Conservation (phyloP, 257 asterid species). For the Solanum pennellii region DNA sequence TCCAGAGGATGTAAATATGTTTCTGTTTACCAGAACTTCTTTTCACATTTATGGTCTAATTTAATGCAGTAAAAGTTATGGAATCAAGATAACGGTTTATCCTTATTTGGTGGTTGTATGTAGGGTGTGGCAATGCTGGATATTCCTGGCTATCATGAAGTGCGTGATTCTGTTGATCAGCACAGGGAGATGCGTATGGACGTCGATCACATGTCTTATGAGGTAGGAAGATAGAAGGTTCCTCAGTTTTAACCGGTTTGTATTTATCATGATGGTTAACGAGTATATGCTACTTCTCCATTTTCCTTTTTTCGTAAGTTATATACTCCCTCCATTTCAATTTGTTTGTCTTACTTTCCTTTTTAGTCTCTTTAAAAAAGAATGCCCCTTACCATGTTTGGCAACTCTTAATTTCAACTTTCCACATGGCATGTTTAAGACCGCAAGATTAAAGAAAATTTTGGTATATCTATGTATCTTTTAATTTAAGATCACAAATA, state of each 20-base stretch:
- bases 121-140: slow-evolving; percentile 72
- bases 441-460: background rate
- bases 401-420: background rate
- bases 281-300: background rate
- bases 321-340: background rate
- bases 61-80: background rate
- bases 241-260: background rate
- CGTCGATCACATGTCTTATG: slow-evolving; percentile 55
- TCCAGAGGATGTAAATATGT: slow-evolving; percentile 70
- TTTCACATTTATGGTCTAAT: background rate
- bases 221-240: slow-evolving; percentile 31
- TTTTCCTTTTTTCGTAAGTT: background rate
- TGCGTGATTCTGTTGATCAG: slow-evolving; percentile 49
- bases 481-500: background rate
- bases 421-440: background rate
- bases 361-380: background rate
- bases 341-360: background rate
- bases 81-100: background rate
- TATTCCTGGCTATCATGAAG: slow-evolving; percentile 53
- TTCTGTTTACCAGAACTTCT: background rate
- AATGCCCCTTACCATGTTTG: background rate
- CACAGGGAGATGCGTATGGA: slow-evolving; percentile 54
- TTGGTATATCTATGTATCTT: background rate
- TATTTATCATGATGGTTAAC: background rate
- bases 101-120: background rate